Base-by-base conservation (phyloP, 1,284 basidiomycete species). In the Microbotryomycetes sp. region DNA sequence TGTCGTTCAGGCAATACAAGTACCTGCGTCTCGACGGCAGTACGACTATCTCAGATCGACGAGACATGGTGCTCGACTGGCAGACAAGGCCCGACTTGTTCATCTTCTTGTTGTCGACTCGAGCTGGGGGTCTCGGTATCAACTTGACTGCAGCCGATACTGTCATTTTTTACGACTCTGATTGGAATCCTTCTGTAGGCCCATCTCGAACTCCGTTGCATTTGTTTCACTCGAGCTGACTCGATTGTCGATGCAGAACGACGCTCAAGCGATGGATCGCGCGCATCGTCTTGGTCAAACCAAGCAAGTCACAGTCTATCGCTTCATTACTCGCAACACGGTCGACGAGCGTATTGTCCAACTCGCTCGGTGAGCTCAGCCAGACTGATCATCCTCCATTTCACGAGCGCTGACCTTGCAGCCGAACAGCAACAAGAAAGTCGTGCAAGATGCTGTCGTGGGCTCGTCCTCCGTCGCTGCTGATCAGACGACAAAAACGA, bases 51-150 rank as follows among this genome's bases (percentile, higher is more conserved):
- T 92, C 94, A 70, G 96, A 98, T 74, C 83, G 96, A 72, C 84
- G 96, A 65, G 96, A 98, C 77, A 97, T 98, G 94, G 96, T 99
- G 45, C 93, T 92, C 71, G 92, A 96, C 75, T 99, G 96, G 96
- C 96, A 99, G 77, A 96, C 92, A 53, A 93, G 92, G 72, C 85
- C 92, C 15, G 93, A 97, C 68, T 89, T 96, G 64, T 97, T 97
- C 74, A 83, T 97, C 56, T 97, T 97, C 80, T 80, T 97, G 68
- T 83, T 99, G 47, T 96, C 92, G 75, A 98, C 96, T 0, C 84
- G 93, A 60, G 96, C 96, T 26, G 96, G 96, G 76, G 96, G 96
- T 64, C 80, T 99, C 60, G 96, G 96, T 73, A 98, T 99, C 81
- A 99, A 98, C 75, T 79, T 98, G 59, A 98, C 94, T 1, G 94